Conservation (phyloP, 1,284 basidiomycete species). For the Phylloboletellus chloephorus region DNA sequence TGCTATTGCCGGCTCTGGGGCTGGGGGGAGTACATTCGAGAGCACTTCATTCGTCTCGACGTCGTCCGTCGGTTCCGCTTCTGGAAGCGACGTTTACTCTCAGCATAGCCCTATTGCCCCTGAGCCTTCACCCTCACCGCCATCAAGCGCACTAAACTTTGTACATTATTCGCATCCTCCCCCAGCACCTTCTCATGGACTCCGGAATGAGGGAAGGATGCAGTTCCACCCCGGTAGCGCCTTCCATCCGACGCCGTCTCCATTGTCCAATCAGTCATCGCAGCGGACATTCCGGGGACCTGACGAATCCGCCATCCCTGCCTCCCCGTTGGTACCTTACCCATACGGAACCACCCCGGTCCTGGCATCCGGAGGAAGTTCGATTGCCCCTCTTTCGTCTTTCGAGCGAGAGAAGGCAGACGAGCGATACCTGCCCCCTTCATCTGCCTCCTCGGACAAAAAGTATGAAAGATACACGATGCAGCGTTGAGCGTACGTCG, state of each 20-base stretch:
- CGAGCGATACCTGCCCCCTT: constrained; percentile 30
- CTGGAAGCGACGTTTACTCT: constrained; percentile 52
- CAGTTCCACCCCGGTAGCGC: constrained; percentile 19
- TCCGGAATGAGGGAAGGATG: constrained; percentile 29
- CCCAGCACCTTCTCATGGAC: constrained; percentile 19
- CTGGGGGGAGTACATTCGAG: constrained; percentile 40
- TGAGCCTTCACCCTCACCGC: constrained; percentile 57
- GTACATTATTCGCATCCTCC: constrained; percentile 43
- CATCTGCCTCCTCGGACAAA: constrained; percentile 22
- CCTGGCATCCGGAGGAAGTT: constrained; percentile 19
- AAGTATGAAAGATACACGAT: constrained; percentile 30
- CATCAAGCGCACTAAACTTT: constrained; percentile 46
- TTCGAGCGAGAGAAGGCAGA: constrained; percentile 48
- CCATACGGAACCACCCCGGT: constrained; percentile 33
- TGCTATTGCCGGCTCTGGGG: constrained; percentile 31
- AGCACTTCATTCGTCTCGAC: constrained; percentile 45
- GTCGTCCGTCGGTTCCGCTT: constrained; percentile 45
- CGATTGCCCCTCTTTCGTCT: constrained; percentile 39
- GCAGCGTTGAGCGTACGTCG: constrained; percentile 17
- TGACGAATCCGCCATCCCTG: constrained; percentile 20
- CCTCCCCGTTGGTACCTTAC: constrained; percentile 29
- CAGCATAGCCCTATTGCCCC: constrained; percentile 37
- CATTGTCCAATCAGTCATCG: constrained; percentile 39
- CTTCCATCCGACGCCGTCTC: constrained; percentile 39
- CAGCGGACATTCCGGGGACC: constrained; percentile 28